Percentiles rank a stretch among this genome's conserved stretches.
Conservation (phyloP, 169 alveolate genomes). For the Plasmodium gonderi region DNA sequence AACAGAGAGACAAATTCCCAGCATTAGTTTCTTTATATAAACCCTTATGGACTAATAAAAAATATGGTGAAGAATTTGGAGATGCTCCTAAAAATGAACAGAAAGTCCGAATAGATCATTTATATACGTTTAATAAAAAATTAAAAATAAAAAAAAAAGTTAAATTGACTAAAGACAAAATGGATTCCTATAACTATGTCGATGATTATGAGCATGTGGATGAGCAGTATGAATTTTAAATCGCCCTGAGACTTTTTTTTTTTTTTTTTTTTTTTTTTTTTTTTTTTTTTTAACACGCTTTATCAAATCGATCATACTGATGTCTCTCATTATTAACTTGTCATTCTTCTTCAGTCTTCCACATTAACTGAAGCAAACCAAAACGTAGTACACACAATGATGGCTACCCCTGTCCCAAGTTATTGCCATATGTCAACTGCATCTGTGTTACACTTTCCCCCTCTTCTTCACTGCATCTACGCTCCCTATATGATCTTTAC, state of each 20-base stretch:
- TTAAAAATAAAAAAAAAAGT: slow-evolving; percentile 16
- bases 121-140: slow-evolving; percentile 14
- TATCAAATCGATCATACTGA: no score
- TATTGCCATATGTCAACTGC: neutral
- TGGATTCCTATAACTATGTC: slow-evolving; percentile 11
- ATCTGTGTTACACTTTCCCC: neutral
- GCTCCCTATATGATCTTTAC: no score
- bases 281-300: no score
- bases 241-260: neutral
- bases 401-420: neutral
- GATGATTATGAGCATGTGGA: slow-evolving; percentile 26
- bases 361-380: no score
- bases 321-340: no score
- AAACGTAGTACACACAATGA: no score
- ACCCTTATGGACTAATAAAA: slow-evolving; percentile 85
- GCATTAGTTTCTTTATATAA: slow-evolving; percentile 78
- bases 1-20: slow-evolving; percentile 80
- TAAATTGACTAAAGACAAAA: neutral
- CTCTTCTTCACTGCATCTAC: neutral
- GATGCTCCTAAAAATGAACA: slow-evolving; percentile 80
- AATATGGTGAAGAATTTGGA: slow-evolving; percentile 86
- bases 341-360: no score
- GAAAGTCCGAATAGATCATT: slow-evolving; percentile 3
- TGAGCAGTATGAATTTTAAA: slow-evolving; percentile 11
- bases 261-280: no score